A percentile compares a stretch with the other conserved stretches of the same genome.
These are phyloP conservation scores for Acanthamoeba triangularis DNA, from an alignment of 208 protist species.

Conservation along the genomic window DNA sequence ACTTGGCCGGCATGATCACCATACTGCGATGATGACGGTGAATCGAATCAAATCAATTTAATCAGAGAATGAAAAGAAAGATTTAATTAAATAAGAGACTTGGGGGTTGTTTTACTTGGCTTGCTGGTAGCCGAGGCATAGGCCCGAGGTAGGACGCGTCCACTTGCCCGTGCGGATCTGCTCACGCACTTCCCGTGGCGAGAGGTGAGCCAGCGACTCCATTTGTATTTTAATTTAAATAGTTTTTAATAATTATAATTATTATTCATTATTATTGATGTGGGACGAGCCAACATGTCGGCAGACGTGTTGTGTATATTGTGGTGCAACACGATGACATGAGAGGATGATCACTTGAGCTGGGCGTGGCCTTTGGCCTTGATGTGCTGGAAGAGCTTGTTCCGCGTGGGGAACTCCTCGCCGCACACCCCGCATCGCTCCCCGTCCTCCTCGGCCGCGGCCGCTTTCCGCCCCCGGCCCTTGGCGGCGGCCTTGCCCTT, in stretches of 20 bases:
- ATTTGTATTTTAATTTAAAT: background rate
- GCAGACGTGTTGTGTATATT: background rate
- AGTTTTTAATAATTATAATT: too few species aligned
- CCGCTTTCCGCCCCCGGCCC: background rate
- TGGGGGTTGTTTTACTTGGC: slow-evolving; percentile 31
- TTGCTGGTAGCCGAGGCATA: slow-evolving; percentile 67
- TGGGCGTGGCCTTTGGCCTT: slow-evolving; percentile 60
- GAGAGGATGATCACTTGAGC: slow-evolving; percentile 19
- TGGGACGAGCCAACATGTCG: too few species aligned
- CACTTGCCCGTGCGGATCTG: slow-evolving; percentile 60
- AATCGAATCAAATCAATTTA: background rate
- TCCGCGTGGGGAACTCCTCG: slow-evolving; percentile 37
- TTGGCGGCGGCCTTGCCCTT: background rate
- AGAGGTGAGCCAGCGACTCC: background rate
- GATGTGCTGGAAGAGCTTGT: slow-evolving; percentile 77
- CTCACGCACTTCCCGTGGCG: slow-evolving; percentile 42
- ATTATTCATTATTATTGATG: too few species aligned
- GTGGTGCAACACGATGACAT: background rate
- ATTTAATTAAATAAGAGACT: background rate
- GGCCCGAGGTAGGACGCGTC: slow-evolving; percentile 43
- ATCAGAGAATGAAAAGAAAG: background rate
- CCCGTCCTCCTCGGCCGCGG: background rate
- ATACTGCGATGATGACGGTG: background rate
- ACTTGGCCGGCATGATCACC: slow-evolving; percentile 64
- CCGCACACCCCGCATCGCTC: slow-evolving; percentile 28